Base-by-base conservation (phyloP, 2,329 filamentous ascomycete genomes). In the Reticulascus tulasneorum region DNA sequence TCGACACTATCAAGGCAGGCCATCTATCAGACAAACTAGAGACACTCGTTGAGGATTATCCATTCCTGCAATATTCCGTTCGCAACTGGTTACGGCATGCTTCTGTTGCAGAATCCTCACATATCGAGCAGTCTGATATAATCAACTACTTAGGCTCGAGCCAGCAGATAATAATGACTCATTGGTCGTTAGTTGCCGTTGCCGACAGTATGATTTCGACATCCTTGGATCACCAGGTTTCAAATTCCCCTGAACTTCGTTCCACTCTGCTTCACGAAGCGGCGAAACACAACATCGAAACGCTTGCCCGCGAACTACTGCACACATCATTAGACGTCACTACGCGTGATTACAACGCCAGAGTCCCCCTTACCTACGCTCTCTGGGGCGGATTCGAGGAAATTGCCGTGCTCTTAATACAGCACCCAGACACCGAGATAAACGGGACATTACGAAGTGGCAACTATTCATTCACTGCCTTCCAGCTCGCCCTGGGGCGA, bases 261-360 rank as follows among this genome's bases (percentile, higher is more conserved):
- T 20, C 28, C 16, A 30, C 28, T 7, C 5, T 30, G 9, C 11
- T 30, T 9, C 28, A 30, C 10, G 28, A 30, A 20, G 28, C 28
- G 19, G 28, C 28, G 18, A 30, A 30, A 13, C 11, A 30, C 28
- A 30, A 30, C 10, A 30, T 30, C 28, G 22, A 30, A 9, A 15
- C 16, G 7, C 28, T 30, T 9, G 16, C 22, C 16, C 28, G 18
- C 11, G 13, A 20, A n/a, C 15, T 30, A 8, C 12, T 30, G 16
- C 28, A 8, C 16, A 5, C 12, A 8, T 4, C 16, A 12, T 6
- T 20, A 20, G 9, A 30, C 15, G 10, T 13, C 6, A 20, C 5
- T 20, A n/a, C 13, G 9, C 28, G 16, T 13, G 28, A 30, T 11
- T 30, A n/a, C 16, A 30, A 30, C 28, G 22, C 19, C 15, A 17